Percentiles rank a stretch among this genome's conserved stretches.
Evolutionary conservation across 75 land plant species (phyloP).

Genomic region (Cunninghamia lanceolata): DNA sequence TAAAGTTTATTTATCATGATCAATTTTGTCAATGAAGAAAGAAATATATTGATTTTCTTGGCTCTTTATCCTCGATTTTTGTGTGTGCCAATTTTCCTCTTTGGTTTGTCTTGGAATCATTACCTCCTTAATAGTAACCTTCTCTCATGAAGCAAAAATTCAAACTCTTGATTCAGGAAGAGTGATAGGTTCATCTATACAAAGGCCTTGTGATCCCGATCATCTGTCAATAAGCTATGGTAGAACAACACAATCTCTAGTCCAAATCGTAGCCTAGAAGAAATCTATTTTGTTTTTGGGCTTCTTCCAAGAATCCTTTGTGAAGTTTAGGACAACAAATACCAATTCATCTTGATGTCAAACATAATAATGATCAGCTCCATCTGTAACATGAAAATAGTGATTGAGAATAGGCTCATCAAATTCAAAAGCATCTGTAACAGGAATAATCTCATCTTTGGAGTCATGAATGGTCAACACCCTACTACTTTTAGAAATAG

Average conservation of each 20-base stretch:
- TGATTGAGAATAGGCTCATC: slow-evolving; percentile 32
- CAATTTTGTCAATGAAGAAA: too few relatives aligned
- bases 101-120: too few relatives aligned
- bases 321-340: slow-evolving; percentile 14
- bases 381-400: slow-evolving; percentile 23
- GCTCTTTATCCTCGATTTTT: too few relatives aligned
- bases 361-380: slow-evolving; percentile 31
- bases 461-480: too few relatives aligned
- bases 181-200: too few relatives aligned
- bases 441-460: too few relatives aligned
- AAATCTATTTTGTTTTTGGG: background rate
- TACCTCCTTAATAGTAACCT: too few relatives aligned
- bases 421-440: slow-evolving; percentile 33
- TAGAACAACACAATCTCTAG: background rate
- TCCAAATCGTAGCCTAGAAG: background rate
- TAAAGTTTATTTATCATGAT: too few relatives aligned
- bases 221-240: background rate
- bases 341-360: slow-evolving; percentile 18
- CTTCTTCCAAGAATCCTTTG: background rate
- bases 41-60: too few relatives aligned
- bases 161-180: background rate
- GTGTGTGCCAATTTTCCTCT: too few relatives aligned
- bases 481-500: too few relatives aligned
- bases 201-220: background rate
- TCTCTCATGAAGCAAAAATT: too few relatives aligned